These are phyloP conservation scores for Diphasiastrum complanatum DNA, from an alignment of 83 land plant genomes.

Conservation along the genomic window DNA sequence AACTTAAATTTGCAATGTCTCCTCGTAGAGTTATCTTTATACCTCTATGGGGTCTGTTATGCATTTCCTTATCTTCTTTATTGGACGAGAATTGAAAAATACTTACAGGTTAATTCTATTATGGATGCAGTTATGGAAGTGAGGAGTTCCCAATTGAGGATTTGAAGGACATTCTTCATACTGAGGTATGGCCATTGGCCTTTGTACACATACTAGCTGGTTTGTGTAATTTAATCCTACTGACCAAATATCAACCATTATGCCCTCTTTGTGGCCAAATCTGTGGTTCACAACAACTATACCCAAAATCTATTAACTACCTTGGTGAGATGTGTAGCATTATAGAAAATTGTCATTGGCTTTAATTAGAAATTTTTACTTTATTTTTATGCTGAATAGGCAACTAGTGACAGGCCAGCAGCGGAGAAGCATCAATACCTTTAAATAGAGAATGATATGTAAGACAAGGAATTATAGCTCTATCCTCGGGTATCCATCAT, in stretches of 20 bases:
- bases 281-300: too few species aligned
- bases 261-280: background rate
- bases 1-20: too few species aligned
- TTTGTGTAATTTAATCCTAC: background rate
- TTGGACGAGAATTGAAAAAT: constrained; percentile 1
- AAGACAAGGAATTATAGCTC: too few species aligned
- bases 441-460: too few species aligned
- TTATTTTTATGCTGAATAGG: too few species aligned
- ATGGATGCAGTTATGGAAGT: constrained; percentile 82
- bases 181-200: constrained; percentile 39
- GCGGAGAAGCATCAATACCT: too few species aligned
- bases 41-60: background rate
- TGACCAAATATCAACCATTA: background rate
- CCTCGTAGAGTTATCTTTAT: background rate
- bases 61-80: background rate
- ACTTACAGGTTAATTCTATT: background rate
- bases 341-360: too few species aligned
- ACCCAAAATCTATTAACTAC: too few species aligned
- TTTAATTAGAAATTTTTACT: too few species aligned
- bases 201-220: background rate
- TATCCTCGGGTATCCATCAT: too few species aligned
- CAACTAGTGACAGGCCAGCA: too few species aligned
- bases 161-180: constrained; percentile 36
- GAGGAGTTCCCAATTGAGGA: constrained; percentile 51
- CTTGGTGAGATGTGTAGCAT: too few species aligned